phyloP scores from a whole-genome alignment of 2,329 filamentous ascomycete genomes.

The Monosporascus ibericus region DNA sequence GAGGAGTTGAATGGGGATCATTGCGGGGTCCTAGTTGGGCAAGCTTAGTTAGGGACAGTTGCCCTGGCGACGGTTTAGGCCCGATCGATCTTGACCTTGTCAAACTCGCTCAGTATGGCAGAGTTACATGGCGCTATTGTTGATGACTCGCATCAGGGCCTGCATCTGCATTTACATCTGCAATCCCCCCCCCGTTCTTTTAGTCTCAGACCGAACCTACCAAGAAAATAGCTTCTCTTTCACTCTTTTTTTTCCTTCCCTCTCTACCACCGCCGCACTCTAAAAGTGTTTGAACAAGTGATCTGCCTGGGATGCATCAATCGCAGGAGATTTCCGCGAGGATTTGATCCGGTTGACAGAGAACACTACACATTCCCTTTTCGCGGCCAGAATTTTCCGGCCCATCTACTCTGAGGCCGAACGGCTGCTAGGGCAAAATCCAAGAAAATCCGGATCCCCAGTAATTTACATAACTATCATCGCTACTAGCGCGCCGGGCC shows the following conservation, averaged over 20 bases:
- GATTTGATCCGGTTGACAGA: conserved; percentile 8
- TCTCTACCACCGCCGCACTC: neutral
- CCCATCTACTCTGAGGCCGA: neutral
- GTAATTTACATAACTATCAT: neutral
- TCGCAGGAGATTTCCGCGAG: conserved; percentile 3
- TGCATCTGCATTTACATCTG: conserved; percentile 6
- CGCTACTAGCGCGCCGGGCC: neutral
- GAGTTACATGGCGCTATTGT: conserved; percentile 10
- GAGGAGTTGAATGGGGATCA: neutral
- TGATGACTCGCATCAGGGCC: conserved; percentile 13
- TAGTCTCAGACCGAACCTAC: conserved; percentile 10
- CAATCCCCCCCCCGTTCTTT: conserved; percentile 7
- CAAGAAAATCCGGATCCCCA: neutral
- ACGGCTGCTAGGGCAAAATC: neutral
- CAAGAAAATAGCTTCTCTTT: neutral
- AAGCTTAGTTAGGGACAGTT: neutral
- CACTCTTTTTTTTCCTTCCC: neutral
- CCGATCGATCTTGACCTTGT: too few species aligned
- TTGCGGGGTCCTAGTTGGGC: too few species aligned
- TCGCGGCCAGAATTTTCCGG: neutral
- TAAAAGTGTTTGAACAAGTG: neutral
- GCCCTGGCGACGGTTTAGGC: neutral
- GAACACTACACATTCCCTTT: conserved; percentile 1
- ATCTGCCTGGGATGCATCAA: conserved; percentile 12
- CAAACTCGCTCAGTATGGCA: neutral